phyloP scores from a whole-genome alignment of 192 early-diverging fungal genomes.

The Coemansia sp. region DNA sequence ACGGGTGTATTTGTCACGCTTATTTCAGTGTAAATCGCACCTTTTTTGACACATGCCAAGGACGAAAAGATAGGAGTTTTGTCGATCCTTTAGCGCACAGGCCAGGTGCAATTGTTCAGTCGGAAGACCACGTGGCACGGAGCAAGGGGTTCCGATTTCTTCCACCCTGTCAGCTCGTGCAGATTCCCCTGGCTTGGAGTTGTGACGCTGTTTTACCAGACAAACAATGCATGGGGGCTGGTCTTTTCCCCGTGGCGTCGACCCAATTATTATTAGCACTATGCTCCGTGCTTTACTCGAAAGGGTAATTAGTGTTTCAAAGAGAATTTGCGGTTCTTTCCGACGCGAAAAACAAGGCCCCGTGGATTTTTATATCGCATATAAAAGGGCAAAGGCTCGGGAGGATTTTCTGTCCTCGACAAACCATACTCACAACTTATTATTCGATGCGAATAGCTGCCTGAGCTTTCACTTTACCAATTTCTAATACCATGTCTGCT shows the following conservation, averaged over 20 bases:
- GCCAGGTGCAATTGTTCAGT: background rate
- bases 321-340: background rate
- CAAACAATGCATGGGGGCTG: background rate
- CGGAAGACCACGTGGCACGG: too few species aligned
- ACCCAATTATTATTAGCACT: too few species aligned
- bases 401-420: slow-evolving; percentile 2
- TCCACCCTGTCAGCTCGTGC: background rate
- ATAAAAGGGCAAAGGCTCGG: slow-evolving; percentile 1
- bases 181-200: too few species aligned
- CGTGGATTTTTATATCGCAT: background rate
- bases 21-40: background rate
- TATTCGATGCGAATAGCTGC: too few species aligned
- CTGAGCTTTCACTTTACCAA: too few species aligned
- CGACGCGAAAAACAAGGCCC: background rate
- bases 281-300: too few species aligned
- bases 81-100: background rate
- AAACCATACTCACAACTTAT: background rate
- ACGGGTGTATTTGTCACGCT: background rate
- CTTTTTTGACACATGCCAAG: background rate
- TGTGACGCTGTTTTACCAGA: background rate
- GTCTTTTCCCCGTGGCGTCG: background rate
- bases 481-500: slow-evolving; percentile 22
- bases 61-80: background rate
- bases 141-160: slow-evolving; percentile 13
- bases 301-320: too few species aligned